Base-by-base conservation (phyloP, 768 basidiomycete genomes). In the Steccherinum ochraceum region DNA sequence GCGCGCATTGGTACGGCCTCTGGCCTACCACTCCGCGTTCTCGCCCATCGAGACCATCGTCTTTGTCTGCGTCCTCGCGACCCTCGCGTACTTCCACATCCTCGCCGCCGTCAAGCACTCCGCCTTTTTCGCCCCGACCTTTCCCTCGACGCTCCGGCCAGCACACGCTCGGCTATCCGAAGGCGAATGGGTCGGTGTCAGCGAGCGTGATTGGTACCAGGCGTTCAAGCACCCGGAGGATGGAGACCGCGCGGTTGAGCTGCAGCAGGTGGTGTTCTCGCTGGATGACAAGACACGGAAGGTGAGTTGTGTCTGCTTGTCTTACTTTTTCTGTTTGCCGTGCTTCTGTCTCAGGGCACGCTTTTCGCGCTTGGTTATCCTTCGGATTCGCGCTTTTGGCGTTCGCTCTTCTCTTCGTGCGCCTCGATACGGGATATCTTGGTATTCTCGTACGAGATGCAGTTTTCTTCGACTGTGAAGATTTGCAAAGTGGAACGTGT, bases 51-150 rank as follows among this genome's bases (percentile, higher is more conserved):
- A 97, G 63, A 87, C 88, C 5, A 92, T 96, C 56, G 93, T 96
- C 51, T 81, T 83, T 65, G 87, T 91, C 73, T 90, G 84, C 66
- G 81, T 93, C 61, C 66, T 94, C 53, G 87, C 89, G 19, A 98
- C 96, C 0, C 79, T 98, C 47, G 88, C 91, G 44, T 98, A 98
- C 68, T 96, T 98, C 67, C 93, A 95, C 62, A 77, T 96, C 58
- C 79, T 99, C 53, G 81, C 81, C 50, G 88, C 89, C 48, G 88
- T 98, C 63, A 93, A 94, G 61, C 84, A 93, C 61, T 91, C 88
- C 0, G 77, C 88, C 20, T 86, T 93, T 68, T 78, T 93, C 49
- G 81, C 81, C 1, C 73, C 85, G 0, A 62, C 74, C 13, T 55
- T 75, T 3, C 73, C 77, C 0, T 65, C 76, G 1, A 61, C 72